These are phyloP conservation scores for Trametes villosa DNA, from an alignment of 768 basidiomycete species.

Conservation along the genomic window DNA sequence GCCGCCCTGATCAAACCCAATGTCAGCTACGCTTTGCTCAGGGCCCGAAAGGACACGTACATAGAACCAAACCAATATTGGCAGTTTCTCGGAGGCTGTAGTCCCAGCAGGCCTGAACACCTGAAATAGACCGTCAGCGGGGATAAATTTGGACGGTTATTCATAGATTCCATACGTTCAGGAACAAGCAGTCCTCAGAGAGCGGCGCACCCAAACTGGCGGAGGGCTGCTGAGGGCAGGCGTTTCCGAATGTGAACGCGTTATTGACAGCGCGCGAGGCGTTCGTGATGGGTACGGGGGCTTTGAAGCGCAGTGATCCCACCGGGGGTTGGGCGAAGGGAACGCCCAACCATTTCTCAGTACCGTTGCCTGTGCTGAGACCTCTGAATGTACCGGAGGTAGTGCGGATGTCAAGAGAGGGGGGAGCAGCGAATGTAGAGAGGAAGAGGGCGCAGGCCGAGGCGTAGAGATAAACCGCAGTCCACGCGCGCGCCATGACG, in stretches of 20 bases:
- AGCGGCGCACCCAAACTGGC: slow-evolving; percentile 47
- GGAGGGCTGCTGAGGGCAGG: slow-evolving; percentile 53
- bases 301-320: slow-evolving; percentile 57
- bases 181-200: slow-evolving; percentile 55
- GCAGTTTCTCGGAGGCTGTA: slow-evolving; percentile 26
- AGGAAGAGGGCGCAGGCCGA: neutral
- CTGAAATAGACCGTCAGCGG: slow-evolving; percentile 14
- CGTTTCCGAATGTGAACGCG: slow-evolving; percentile 56
- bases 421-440: neutral
- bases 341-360: slow-evolving; percentile 60
- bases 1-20: slow-evolving; percentile 49
- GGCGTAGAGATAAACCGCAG: neutral
- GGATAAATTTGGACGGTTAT: neutral
- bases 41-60: slow-evolving; percentile 25
- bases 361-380: slow-evolving; percentile 35
- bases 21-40: neutral
- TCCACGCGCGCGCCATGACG: too few species aligned
- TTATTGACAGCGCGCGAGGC: slow-evolving; percentile 37
- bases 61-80: slow-evolving; percentile 38
- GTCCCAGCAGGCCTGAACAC: slow-evolving; percentile 33
- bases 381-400: slow-evolving; percentile 27
- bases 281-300: slow-evolving; percentile 47
- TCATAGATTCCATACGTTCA: slow-evolving; percentile 46
- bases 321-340: slow-evolving; percentile 61
- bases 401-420: slow-evolving; percentile 18